These are phyloP conservation scores for Phialophora tarda DNA, from an alignment of 2,329 filamentous ascomycete species.

Conservation along the genomic window DNA sequence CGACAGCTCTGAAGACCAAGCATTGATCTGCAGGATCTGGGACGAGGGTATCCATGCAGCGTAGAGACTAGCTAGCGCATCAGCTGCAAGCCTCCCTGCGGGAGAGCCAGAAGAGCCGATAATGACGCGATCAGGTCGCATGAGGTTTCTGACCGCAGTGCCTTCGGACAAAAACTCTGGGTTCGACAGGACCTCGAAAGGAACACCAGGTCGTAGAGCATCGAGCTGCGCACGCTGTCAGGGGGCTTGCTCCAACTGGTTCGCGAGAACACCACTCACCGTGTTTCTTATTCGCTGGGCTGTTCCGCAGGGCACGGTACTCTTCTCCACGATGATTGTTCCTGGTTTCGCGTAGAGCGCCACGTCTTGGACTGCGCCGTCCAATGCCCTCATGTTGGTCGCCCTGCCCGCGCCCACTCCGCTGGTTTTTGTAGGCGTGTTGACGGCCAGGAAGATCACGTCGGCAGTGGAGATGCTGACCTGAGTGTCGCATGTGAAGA, in stretches of 20 bases:
- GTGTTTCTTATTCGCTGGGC: conserved; percentile 72
- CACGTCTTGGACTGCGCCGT: conserved; percentile 71
- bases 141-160: conserved; percentile 73
- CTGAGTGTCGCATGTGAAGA: conserved; percentile 73
- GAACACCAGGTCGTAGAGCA: conserved; percentile 44
- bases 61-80: conserved; percentile 69
- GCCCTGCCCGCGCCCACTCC: conserved; percentile 73
- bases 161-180: conserved; percentile 82
- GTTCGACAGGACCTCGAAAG: conserved; percentile 79
- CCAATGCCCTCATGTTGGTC: conserved; percentile 74
- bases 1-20: conserved; percentile 77
- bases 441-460: conserved; percentile 76
- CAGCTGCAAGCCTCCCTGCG: conserved; percentile 66
- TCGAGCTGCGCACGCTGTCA: conserved; percentile 25
- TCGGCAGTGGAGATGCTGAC: conserved; percentile 70
- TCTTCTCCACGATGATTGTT: conserved; percentile 81
- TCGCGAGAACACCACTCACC: conserved; percentile 52
- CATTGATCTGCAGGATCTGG: conserved; percentile 73
- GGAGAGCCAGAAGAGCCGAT: conserved; percentile 71
- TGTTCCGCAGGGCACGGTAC: conserved; percentile 77
- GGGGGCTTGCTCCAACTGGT: neutral
- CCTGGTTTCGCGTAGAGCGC: conserved; percentile 69
- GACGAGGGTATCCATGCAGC: conserved; percentile 70
- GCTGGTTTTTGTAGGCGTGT: conserved; percentile 76
- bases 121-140: conserved; percentile 73